Evolutionary conservation across 2,329 filamentous ascomycete species (phyloP).

Genomic region (Sodiomyces alkalinus): DNA sequence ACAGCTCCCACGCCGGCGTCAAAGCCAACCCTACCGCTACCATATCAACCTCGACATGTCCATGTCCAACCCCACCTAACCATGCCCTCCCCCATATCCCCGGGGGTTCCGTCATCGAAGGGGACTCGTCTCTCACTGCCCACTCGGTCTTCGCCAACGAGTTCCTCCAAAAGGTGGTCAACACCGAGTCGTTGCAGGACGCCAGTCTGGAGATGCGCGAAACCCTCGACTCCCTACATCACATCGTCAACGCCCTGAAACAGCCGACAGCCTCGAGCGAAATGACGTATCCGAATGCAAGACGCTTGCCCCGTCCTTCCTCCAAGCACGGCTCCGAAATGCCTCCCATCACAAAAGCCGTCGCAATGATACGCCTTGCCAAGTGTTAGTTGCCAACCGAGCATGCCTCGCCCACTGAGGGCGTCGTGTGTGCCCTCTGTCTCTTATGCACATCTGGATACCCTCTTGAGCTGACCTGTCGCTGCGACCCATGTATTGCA

Average conservation of each 20-base stretch:
- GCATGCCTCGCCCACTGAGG: no score
- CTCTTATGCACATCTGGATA: no score
- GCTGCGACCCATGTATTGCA: no score
- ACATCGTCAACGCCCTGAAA: slow-evolving; percentile 14
- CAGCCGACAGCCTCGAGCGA: slow-evolving; percentile 12
- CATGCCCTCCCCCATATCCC: background rate
- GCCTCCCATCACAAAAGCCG: slow-evolving; percentile 7
- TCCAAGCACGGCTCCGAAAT: slow-evolving; percentile 6
- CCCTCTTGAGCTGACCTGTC: no score
- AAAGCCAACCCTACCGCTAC: background rate
- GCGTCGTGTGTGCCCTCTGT: no score
- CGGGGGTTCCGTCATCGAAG: slow-evolving; percentile 19
- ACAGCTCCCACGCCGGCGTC: no score
- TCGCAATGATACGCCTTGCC: slow-evolving; percentile 4
- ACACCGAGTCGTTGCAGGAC: slow-evolving; percentile 12
- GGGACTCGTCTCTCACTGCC: slow-evolving; percentile 28
- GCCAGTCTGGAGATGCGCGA: slow-evolving; percentile 17
- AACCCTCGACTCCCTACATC: slow-evolving; percentile 18
- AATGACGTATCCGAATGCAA: slow-evolving; percentile 12
- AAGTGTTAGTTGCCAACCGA: slow-evolving; percentile 5
- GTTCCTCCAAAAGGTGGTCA: slow-evolving; percentile 22
- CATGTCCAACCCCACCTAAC: slow-evolving; percentile 8
- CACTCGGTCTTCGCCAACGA: slow-evolving; percentile 31
- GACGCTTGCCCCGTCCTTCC: slow-evolving; percentile 1
- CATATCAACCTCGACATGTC: slow-evolving; percentile 2